Percentiles rank a stretch among this genome's conserved stretches.
These are phyloP conservation scores for Sphagnum fallax DNA, from an alignment of 228 moss, liverwort and hornwort species.

Conservation along the genomic window DNA sequence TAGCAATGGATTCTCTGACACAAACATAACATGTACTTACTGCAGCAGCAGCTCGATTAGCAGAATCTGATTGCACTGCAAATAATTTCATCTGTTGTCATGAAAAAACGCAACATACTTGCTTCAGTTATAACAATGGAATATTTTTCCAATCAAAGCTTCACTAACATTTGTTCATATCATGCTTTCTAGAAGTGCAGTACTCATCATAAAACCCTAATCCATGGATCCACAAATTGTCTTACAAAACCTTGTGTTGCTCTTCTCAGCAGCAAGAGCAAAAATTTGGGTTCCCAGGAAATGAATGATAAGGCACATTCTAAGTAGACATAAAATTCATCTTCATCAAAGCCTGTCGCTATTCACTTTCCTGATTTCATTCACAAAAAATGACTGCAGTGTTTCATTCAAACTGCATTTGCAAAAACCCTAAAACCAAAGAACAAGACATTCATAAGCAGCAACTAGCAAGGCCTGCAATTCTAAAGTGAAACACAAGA, in stretches of 20 bases:
- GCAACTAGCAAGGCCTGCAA: too few relatives aligned
- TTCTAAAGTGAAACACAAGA: too few relatives aligned
- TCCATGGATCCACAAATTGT: not conserved
- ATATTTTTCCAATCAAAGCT: not conserved
- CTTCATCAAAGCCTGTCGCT: too few relatives aligned
- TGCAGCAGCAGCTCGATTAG: constrained; percentile 25
- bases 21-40: constrained; percentile 16
- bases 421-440: too few relatives aligned
- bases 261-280: not conserved
- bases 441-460: too few relatives aligned
- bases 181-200: not conserved
- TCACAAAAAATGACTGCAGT: too few relatives aligned
- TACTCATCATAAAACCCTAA: not conserved
- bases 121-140: not conserved
- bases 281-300: too few relatives aligned
- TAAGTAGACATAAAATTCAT: too few relatives aligned
- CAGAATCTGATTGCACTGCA: constrained; percentile 29
- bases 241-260: not conserved
- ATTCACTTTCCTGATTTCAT: too few relatives aligned
- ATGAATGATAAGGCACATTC: too few relatives aligned
- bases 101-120: not conserved
- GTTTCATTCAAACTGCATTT: too few relatives aligned
- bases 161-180: not conserved
- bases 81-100: constrained; percentile 42
- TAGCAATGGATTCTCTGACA: not conserved